Evolutionary conservation across 2,329 filamentous ascomycete species (phyloP), one percentile per base, ranked within the genome.

Genomic region (Paraconiothyrium brasiliense): DNA sequence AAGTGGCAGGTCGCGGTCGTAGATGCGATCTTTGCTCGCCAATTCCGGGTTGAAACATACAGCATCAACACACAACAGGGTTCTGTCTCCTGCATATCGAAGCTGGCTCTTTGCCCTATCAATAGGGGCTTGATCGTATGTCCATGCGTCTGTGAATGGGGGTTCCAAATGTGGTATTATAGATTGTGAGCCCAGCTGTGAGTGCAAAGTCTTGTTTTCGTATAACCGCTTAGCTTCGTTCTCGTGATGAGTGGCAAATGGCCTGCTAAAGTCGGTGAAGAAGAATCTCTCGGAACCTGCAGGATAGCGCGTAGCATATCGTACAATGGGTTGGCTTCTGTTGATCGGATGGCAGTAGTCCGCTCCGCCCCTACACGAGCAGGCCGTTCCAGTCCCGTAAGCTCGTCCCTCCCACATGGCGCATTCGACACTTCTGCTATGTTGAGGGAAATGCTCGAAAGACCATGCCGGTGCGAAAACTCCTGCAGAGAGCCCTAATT

Each of bases 401-500:
- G 54, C 34, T 4, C 27, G 20, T 0, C 78, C 79, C 14, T 76
- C 67, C 80, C 79, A 82, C 54, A 81, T 69, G 8, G 71, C 65
- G 14, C 61, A 63, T 47, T 80, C 76, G 6, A 79, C 66, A 3
- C 48, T 62, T 22, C 63, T 65, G 16, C 67, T 71, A 34, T 73
- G 54, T 2, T 59, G 58, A 14, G 69, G 65, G 41, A 83, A 83
- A 57, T 83, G 80, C 62, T 84, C 81, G 61, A 78, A 82, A 6
- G 79, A 78, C 82, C 81, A 83, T 5, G 79, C 82, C 2, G 81
- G 81, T 8, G 78, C 82, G 64, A 83, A 84, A 0, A 83, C 66
- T 4, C 80, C 81, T 39, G 73, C 76, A n/a, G 77, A 76, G 7
- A 81, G 69, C 1, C 76, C 75, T 5, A 71, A 47, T 13, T 75